Base-by-base conservation (phyloP, 495 filamentous ascomycete species). In the Parathielavia hyrcaniae region DNA sequence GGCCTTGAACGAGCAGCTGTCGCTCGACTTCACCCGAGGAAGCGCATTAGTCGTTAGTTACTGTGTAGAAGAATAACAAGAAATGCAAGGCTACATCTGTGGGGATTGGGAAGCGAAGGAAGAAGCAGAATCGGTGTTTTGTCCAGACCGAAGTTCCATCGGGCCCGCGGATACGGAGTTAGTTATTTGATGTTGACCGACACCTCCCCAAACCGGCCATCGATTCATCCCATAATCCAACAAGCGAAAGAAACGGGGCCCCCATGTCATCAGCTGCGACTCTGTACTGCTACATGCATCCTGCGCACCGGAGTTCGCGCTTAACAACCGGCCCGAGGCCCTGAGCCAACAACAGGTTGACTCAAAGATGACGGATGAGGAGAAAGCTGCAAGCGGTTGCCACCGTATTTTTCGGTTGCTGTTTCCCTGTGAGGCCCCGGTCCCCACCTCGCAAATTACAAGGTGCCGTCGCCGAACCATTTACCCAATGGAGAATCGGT, bases 381-480 rank as follows among this genome's bases (percentile, higher is more conserved):
- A 53, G 38, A 43, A 52, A 41, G 50, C n/a, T n/a, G n/a, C n/a
- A 41, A 41, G 10, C 36, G 30, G 30, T 14, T 53, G 12, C 14
- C 12, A 30, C 38, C 22, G 38, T 10, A 14, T 30, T 43, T 22
- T 22, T 23, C 23, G 14, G 1, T 14, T 48, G 46, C 23, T 32
- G 46, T n/a, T 13, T 7, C 13, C 14, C 46, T 13, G 8, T 13
- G 14, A 6, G 41, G 11, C 10, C 38, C 50, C 14, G 16, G 50
- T 16, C 38, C 8, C 30, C 50, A 53, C 50, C 50, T 16, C 20
- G 50, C 50, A 53, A 53, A 41, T 53, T 53, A 32, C 36, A 43
- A 20, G 38, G 50, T 32, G 14, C 38, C 50, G 50, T 41, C 36
- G 6, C 49, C 32, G 48, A 38, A n/a, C n/a, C n/a, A n/a, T n/a